phyloP scores from a whole-genome alignment of 306 rosid genomes.

The Lagenaria siceraria region DNA sequence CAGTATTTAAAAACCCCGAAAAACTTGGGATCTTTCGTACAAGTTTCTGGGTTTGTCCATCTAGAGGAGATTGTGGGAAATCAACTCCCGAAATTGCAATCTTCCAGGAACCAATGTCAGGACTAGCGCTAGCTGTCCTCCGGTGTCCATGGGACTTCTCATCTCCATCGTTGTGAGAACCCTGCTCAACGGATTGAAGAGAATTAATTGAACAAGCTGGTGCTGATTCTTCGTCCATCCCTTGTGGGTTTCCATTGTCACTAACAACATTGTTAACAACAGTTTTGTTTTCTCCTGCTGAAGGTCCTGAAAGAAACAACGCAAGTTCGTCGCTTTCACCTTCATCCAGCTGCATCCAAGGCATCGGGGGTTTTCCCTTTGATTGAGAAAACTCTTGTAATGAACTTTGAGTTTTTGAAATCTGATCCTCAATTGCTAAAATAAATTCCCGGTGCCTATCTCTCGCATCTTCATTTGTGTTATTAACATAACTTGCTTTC shows the following conservation, averaged over 20 bases:
- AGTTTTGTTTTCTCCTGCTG: conserved; percentile 15
- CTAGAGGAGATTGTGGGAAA: conserved; percentile 20
- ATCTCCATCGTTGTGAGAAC: conserved; percentile 18
- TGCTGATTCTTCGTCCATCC: conserved; percentile 15
- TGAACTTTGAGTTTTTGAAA: conserved; percentile 38
- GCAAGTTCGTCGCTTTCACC: conserved; percentile 80
- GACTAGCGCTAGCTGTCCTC: conserved; percentile 86
- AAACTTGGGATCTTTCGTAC: conserved; percentile 79
- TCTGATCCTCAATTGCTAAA: conserved; percentile 46
- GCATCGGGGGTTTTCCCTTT: conserved; percentile 37
- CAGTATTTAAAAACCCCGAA: conserved; percentile 59
- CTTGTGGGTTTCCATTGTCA: conserved; percentile 24
- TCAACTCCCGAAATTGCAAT: conserved; percentile 53
- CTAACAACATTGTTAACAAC: conserved; percentile 7
- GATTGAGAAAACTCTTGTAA: conserved; percentile 35
- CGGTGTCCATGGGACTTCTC: conserved; percentile 63
- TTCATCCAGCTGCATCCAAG: conserved; percentile 77
- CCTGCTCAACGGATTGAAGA: conserved; percentile 22
- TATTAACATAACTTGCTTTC: conserved; percentile 46
- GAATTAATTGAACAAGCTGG: conserved; percentile 22
- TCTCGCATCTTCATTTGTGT: conserved; percentile 40
- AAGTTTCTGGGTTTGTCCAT: conserved; percentile 25
- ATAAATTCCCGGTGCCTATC: conserved; percentile 64
- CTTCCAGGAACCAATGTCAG: conserved; percentile 70
- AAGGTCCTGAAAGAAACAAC: conserved; percentile 54